Evolutionary conservation across 768 basidiomycete species (phyloP), one percentile per base, ranked within the genome.

Genomic region (Boletus rubescentipes): DNA sequence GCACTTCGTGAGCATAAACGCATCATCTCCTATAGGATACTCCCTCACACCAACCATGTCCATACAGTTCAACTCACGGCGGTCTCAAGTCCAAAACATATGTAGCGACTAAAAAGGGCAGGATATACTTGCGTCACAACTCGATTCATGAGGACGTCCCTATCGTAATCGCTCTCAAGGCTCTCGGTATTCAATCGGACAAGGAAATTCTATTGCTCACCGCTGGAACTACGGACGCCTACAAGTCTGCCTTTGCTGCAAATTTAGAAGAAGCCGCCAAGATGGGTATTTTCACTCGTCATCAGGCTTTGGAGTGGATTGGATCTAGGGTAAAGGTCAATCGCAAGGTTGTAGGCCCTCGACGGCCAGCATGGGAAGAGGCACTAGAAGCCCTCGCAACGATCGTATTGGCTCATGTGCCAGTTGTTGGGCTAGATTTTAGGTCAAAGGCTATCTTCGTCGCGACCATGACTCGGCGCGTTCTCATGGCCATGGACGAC

Each of bases 111-210:
- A 98, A 98, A 73, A 91, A 94, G 71, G 85, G 87, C 54, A 91
- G 88, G 71, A 92, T 99, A 51, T 98, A 95, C 69, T 86, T 99
- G 46, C 89, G 93, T 18, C 97, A 99, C 74, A 99, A 99, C 72
- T 97, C 93, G 46, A 88, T 97, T 55, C 89, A 93, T 60, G 97
- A 99, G 73, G 94, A 95, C 67, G 90, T 99, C 26, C 96, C 97
- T 5, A 93, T 99, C 51, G 94, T 85, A 40, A 86, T 99, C 66
- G 95, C 93, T 10, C 85, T 99, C 61, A 98, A 98, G 72, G 97
- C 97, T 9, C 84, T 99, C 41, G 94, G 96, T 4, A 85, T 97
- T 58, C 92, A 95, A 61, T 94, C 97, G 3, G 96, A 98, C 75
- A 98, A 97, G 72, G 97, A 99, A 68, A 96, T 98, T 41, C 83